Evolutionary conservation across 2,329 filamentous ascomycete species (phyloP), one percentile per base, ranked within the genome.

Genomic region (Curvularia hawaiiensis): DNA sequence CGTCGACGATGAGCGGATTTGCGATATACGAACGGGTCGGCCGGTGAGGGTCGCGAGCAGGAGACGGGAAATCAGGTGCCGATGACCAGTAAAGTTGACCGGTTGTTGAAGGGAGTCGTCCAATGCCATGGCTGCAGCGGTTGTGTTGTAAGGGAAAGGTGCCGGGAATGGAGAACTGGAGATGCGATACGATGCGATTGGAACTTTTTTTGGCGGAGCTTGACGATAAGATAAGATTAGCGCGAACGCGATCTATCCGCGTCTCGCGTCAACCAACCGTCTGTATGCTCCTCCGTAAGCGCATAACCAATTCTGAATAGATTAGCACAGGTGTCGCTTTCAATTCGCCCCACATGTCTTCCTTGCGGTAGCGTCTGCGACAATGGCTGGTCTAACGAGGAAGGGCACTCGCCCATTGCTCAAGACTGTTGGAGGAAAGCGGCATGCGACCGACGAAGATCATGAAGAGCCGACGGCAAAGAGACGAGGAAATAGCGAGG

Each of bases 41-140:
- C 95, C 95, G 61, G 93, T 97, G 60, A 99, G 86, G 2, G 95
- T 98, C 20, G 95, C 88, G 53, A 99, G 88, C 44, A 96, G 86
- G 44, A 99, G 88, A 52, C 95, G 91, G 67, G 92, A 88, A 35
- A 90, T 84, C 60, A 99, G 89, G 66, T 90, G 87, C 68, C 89
- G 88, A 76, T 97, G 92, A 68, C 90, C 89, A 50, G 90, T 94
- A 75, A 99, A 93, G 66, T 88, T 87, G 56, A 96, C 68, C 4
- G 82, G 81, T 28, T 79, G 75, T 58, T 82, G 81, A 39, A 79
- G 59, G 7, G 70, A 68, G 62, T 71, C 68, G 75, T 60, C 70
- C 43, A 69, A 57, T n/a, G 67, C 63, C 72, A 75, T 75, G 49
- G 50, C 64, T 54, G 41, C 40, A 38, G 8, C 11, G 26, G 26